phyloP scores from a whole-genome alignment of 1,284 basidiomycete genomes.

The Exobasidium rhododendri region DNA sequence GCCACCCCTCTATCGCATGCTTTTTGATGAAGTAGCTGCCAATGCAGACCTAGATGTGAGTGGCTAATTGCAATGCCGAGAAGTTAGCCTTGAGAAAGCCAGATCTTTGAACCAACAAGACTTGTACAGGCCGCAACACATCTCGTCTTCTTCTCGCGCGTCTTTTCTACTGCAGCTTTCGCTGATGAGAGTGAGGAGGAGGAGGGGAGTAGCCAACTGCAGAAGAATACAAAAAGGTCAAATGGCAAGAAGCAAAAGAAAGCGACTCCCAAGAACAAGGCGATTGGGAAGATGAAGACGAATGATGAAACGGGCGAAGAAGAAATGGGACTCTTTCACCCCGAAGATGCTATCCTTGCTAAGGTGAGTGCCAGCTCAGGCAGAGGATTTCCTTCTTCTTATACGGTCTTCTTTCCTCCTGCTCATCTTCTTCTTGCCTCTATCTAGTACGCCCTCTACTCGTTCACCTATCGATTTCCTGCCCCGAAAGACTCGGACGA shows the following conservation, averaged over 20 bases:
- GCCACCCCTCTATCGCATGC: conserved; percentile 50
- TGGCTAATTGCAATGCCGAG: neutral
- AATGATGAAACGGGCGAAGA: conserved; percentile 19
- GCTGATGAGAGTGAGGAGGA: conserved; percentile 31
- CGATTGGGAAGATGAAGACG: conserved; percentile 5
- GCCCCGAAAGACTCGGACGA: conserved; percentile 44
- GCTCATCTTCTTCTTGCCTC: no score
- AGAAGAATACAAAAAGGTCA: neutral
- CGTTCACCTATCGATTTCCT: conserved; percentile 48
- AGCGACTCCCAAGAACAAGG: conserved; percentile 3
- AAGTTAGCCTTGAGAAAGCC: neutral
- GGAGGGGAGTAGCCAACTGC: conserved; percentile 2
- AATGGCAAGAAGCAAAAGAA: conserved; percentile 3
- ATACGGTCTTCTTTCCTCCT: neutral
- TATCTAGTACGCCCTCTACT: conserved; percentile 26
- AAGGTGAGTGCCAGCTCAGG: conserved; percentile 11
- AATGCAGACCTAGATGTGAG: neutral
- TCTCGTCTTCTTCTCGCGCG: conserved; percentile 47
- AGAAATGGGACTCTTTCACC: conserved; percentile 48
- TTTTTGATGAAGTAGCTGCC: conserved; percentile 34
- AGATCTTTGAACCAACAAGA: neutral
- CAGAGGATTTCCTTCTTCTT: conserved; percentile 5
- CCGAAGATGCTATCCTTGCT: conserved; percentile 45
- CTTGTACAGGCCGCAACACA: conserved; percentile 17
- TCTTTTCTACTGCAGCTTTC: conserved; percentile 46